These are phyloP conservation scores for Dalbergia oliveri DNA, from an alignment of 306 rosid genomes.

Conservation along the genomic window DNA sequence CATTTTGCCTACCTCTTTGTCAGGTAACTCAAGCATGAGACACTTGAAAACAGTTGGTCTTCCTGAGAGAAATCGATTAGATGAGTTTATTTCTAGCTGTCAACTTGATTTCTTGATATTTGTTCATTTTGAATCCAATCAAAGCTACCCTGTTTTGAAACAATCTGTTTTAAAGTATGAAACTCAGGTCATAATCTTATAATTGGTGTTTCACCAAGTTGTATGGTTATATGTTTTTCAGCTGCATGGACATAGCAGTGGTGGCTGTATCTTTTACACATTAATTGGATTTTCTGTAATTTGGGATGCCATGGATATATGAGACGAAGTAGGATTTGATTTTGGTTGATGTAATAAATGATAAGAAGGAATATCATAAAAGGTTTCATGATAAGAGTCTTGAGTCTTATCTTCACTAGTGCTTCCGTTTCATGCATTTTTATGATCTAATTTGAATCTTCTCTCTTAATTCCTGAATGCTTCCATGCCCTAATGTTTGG, in stretches of 20 bases:
- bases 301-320: not conserved
- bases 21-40: not conserved
- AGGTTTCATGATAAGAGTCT: not conserved
- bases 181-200: not conserved
- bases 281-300: slow-evolving; percentile 1
- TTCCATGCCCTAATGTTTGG: not conserved
- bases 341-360: slow-evolving; percentile 5
- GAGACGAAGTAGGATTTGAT: not conserved
- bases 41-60: not conserved
- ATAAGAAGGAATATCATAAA: not conserved
- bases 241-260: not conserved
- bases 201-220: not conserved
- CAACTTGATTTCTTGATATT: not conserved
- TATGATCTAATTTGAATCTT: not conserved
- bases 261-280: not conserved
- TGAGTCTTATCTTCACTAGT: not conserved
- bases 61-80: not conserved
- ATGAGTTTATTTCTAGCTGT: not conserved
- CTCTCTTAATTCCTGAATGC: slow-evolving; percentile 17
- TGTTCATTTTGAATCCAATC: not conserved
- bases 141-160: not conserved
- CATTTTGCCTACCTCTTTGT: not conserved
- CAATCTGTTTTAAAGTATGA: not conserved
- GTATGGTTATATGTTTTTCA: not conserved
- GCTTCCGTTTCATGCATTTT: not conserved